Percentiles rank a stretch among this genome's conserved stretches.
These are phyloP conservation scores for Penicillium sumatraense DNA, from an alignment of 2,329 filamentous ascomycete genomes.

Conservation along the genomic window DNA sequence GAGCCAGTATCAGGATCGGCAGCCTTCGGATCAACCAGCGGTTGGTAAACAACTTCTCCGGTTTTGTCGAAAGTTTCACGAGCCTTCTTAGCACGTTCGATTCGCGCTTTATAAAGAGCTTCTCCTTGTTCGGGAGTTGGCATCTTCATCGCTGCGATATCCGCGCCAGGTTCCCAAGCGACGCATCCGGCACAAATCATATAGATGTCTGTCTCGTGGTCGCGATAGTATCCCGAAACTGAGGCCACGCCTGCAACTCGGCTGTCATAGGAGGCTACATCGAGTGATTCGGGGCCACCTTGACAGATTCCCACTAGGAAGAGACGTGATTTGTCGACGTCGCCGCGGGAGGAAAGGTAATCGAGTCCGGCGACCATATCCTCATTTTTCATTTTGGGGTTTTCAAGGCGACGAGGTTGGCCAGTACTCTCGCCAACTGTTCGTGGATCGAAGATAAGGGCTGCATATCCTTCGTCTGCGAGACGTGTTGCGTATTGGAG, in stretches of 20 bases:
- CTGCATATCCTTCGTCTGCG: constrained; percentile 37
- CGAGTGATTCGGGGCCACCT: constrained; percentile 33
- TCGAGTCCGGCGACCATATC: constrained; percentile 33
- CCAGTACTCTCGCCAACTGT: constrained; percentile 38
- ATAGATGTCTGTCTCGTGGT: constrained; percentile 34
- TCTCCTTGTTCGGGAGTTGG: constrained; percentile 34
- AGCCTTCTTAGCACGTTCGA: constrained; percentile 30
- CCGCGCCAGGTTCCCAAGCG: constrained; percentile 25
- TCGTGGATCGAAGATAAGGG: constrained; percentile 36
- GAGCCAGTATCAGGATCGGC: constrained; percentile 28
- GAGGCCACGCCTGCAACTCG: constrained; percentile 27
- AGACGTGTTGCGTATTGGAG: constrained; percentile 36
- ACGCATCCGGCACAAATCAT: constrained; percentile 38
- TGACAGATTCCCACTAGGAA: constrained; percentile 37
- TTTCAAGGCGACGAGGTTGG: constrained; percentile 32
- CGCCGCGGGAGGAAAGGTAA: constrained; percentile 30
- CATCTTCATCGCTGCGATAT: constrained; percentile 31
- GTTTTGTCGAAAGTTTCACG: constrained; percentile 32
- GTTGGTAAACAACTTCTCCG: constrained; percentile 34
- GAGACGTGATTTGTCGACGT: constrained; percentile 29
- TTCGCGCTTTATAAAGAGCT: constrained; percentile 29
- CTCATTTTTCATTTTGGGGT: constrained; percentile 37
- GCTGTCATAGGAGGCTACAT: constrained; percentile 34
- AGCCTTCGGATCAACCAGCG: constrained; percentile 28
- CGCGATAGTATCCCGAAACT: constrained; percentile 32